Percentiles rank a stretch among this genome's conserved stretches.
These are phyloP conservation scores for Cyberlindnera veronae DNA, from an alignment of 805 yeast genomes.

Conservation along the genomic window DNA sequence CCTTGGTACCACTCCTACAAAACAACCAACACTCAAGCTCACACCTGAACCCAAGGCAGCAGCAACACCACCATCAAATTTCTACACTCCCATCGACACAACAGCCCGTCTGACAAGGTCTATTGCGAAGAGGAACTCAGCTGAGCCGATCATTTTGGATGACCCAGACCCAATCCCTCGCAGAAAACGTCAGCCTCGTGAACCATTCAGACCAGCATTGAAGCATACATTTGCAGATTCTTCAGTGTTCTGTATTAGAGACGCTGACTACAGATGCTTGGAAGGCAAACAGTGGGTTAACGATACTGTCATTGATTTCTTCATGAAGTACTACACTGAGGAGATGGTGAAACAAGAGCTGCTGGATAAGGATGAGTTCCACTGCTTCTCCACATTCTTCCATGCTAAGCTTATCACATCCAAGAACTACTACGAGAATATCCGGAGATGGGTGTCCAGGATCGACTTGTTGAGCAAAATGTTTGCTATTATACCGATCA, in stretches of 20 bases:
- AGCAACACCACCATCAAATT: no score
- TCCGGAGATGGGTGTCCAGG: constrained; percentile 75
- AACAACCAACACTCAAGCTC: no score
- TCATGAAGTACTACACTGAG: constrained; percentile 56
- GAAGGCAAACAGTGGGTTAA: constrained; percentile 85
- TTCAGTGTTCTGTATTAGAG: constrained; percentile 52
- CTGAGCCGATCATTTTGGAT: constrained; percentile 6
- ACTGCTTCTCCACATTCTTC: constrained; percentile 80
- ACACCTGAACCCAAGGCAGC: no score
- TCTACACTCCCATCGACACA: no score
- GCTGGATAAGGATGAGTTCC: constrained; percentile 37
- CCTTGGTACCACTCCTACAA: no score
- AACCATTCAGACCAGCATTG: constrained; percentile 36
- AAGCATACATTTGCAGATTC: constrained; percentile 51
- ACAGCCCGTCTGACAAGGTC: neutral
- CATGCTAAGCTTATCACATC: constrained; percentile 57
- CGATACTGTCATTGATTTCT: constrained; percentile 85
- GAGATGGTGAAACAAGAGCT: constrained; percentile 25
- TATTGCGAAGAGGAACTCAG: neutral
- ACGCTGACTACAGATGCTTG: constrained; percentile 74
- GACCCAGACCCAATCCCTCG: constrained; percentile 1
- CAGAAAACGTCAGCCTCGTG: neutral
- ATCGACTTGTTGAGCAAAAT: constrained; percentile 57
- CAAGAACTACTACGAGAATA: constrained; percentile 51
- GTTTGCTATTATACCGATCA: constrained; percentile 74